Evolutionary conservation across 768 basidiomycete genomes (phyloP), one percentile per base, ranked within the genome.

Genomic region (Atractiella rhizophila): DNA sequence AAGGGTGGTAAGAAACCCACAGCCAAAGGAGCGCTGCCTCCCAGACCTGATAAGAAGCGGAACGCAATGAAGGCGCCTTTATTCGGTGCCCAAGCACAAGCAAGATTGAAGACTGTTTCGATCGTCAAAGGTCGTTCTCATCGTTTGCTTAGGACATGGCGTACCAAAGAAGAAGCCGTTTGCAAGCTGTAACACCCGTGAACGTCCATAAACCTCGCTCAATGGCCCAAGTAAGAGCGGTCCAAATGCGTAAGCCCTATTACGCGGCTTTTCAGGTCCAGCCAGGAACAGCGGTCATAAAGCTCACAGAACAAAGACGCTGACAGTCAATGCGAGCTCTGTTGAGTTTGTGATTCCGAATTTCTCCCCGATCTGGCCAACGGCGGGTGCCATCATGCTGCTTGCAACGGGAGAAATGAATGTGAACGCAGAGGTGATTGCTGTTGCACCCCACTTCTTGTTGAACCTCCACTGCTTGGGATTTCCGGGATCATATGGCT

Each of bases 311-410:
- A 19, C 11, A 26, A 25, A 21, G 43, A 24, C 1, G 28, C 25
- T 13, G 16, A 33, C 10, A 33, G 21, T 19, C n/a, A n/a, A n/a
- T n/a, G 8, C 18, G 11, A 23, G 23, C 11, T 24, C 9, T 8
- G 45, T 28, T 11, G 39, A 25, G 50, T 54, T 69, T 8, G 64
- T 69, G 21, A 77, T 64, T 1, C 67, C 63, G 45, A 79, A 71
- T 16, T 68, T 56, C 3, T 53, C 43, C 2, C 62, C 70, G 0
- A 80, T 49, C 39, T 69, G 63, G 4, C 48, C 44, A 0, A 63
- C 59, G 0, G 75, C 76, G 0, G 76, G 76, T 0, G 77, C 71
- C 1, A 77, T 60, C 70, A 76, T 76, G 4, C 74, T 68, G 4
- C 77, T 80, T 0, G 75, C 70, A 0, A 78, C 62, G 0, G 75